Base-by-base conservation (phyloP, 1,284 basidiomycete genomes). In the Mrakiaceae sp. region DNA sequence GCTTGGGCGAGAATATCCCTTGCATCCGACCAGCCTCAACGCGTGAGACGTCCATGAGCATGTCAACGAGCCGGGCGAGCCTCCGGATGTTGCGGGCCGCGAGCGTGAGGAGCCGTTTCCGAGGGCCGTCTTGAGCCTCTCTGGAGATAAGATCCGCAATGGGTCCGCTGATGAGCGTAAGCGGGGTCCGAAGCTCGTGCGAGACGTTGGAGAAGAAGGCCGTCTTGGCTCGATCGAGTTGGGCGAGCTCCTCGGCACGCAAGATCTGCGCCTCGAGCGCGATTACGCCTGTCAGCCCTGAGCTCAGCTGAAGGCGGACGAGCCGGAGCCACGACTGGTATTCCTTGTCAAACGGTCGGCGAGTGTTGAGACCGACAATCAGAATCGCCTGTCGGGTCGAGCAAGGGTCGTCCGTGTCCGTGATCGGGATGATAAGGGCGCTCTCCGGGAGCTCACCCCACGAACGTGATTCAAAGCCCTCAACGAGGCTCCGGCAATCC, bases 181-280 rank as follows among this genome's bases (percentile, higher is more conserved):
- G 68, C 0, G 78, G 78, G 3, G 77, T 78, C 2, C 76, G 65
- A 5, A 78, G 70, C 68, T 79, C 77, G 67, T 78, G 77, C 4
- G 70, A 72, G 58, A 77, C 71, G 63, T 74, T 75, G n/a, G 73
- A 73, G 66, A 68, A 69, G 55, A 67, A 68, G 51, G 68, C 62
- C 39, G 68, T 69, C 64, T 75, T 77, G 3, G 77, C 76, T 14
- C 75, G 68, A 58, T 79, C 77, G n/a, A 80, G 69, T 2, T 72
- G 70, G 8, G 76, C 74, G 5, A 78, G 72, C 48, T 78, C 76
- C 14, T 78, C 74, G 1, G 77, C 72, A 5, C 75, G 72, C 43
- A 71, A 66, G 16, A 69, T 64, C 64, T 78, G 77, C 12, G 71
- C 69, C 66, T 79, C 76, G 44, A 74, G 68, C 0, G 74, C 72